These are phyloP conservation scores for Candida albicans DNA, from an alignment of 1,139 yeast species.

Conservation along the genomic window DNA sequence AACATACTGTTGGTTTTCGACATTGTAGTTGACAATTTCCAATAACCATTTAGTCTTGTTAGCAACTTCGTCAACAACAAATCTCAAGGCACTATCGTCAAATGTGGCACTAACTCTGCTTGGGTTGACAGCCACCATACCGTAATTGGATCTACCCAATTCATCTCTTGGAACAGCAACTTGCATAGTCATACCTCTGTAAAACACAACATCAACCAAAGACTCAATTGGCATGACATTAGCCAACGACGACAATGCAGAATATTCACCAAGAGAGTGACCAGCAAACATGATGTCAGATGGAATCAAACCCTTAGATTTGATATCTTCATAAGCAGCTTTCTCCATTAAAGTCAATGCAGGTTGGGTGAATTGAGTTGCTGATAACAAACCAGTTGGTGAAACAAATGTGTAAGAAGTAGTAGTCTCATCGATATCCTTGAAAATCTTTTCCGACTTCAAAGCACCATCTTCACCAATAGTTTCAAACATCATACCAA, in stretches of 20 bases:
- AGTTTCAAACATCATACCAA: conserved; percentile 96
- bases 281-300: conserved; percentile 96
- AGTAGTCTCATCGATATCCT: conserved; percentile 79
- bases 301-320: conserved; percentile 92
- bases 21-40: conserved; percentile 97
- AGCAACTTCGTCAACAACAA: conserved; percentile 88
- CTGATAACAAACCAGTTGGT: conserved; percentile 93
- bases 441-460: conserved; percentile 92
- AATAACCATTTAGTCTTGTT: conserved; percentile 86
- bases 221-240: conserved; percentile 99
- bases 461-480: conserved; percentile 81
- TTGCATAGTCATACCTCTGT: conserved; percentile 99
- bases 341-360: conserved; percentile 99
- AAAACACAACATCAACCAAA: conserved; percentile 95
- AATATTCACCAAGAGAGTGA: conserved; percentile 98
- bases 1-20: conserved; percentile 96
- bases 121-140: conserved; percentile 99
- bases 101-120: conserved; percentile 86
- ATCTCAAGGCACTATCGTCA: conserved; percentile 89
- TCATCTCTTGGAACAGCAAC: conserved; percentile 98
- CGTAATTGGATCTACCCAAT: conserved; percentile 93
- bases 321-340: conserved; percentile 97
- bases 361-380: conserved; percentile 99
- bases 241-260: conserved; percentile 94
- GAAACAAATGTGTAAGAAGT: conserved; percentile 86